A percentile compares a stretch with the other conserved stretches of the same genome.
These are phyloP conservation scores for Dothistroma septosporum DNA, from an alignment of 2,329 filamentous ascomycete genomes.

Conservation along the genomic window DNA sequence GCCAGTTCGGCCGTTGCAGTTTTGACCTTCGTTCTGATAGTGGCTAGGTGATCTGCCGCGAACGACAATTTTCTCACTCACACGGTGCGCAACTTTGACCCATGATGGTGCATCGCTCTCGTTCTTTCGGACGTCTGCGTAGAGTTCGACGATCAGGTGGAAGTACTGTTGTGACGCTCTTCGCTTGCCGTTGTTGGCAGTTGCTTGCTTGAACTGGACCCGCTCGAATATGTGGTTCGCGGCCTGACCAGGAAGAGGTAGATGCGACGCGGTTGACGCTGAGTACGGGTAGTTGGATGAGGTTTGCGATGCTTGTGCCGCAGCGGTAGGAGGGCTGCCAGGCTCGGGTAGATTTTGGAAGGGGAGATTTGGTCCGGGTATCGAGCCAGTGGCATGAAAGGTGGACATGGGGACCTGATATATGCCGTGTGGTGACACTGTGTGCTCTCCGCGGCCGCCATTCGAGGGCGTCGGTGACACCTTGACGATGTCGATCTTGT, in stretches of 20 bases:
- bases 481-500: conserved; percentile 65
- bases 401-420: conserved; percentile 35
- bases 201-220: conserved; percentile 91
- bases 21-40: conserved; percentile 46
- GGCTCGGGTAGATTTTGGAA: conserved; percentile 35
- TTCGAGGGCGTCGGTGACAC: conserved; percentile 60
- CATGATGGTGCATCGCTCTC: conserved; percentile 50
- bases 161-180: conserved; percentile 90
- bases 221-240: conserved; percentile 70
- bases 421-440: conserved; percentile 37
- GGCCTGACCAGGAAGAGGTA: conserved; percentile 28
- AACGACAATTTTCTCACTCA: conserved; percentile 81
- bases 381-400: conserved; percentile 36
- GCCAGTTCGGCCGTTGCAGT: conserved; percentile 58
- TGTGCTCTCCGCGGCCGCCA: conserved; percentile 44
- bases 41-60: conserved; percentile 75
- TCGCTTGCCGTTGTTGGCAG: conserved; percentile 88
- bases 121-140: conserved; percentile 59
- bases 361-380: conserved; percentile 41
- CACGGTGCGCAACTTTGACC: conserved; percentile 66
- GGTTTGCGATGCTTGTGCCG: conserved; percentile 13
- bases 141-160: conserved; percentile 81
- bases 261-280: conserved; percentile 16
- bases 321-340: conserved; percentile 12
- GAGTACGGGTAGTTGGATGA: conserved; percentile 21